A percentile compares a stretch with the other conserved stretches of the same genome.
Evolutionary conservation across 1,284 basidiomycete genomes (phyloP).

Genomic region (Ganoderma sinense): DNA sequence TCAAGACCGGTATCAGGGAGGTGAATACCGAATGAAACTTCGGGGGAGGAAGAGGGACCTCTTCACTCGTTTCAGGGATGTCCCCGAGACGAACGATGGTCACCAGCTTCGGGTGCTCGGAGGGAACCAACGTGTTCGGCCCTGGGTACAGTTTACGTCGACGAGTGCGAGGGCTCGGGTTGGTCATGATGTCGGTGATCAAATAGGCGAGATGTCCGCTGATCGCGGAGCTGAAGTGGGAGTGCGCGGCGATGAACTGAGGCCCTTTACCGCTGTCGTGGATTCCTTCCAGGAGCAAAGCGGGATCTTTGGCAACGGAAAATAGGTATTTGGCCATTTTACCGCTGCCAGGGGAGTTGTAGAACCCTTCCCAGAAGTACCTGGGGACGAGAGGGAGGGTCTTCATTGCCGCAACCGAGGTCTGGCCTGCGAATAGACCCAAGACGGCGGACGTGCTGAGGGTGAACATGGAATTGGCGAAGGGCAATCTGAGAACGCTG

Average conservation of each 20-base stretch:
- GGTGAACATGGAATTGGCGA: no score
- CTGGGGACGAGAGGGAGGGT: conserved; percentile 24
- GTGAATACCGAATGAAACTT: neutral
- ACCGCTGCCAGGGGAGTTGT: conserved; percentile 29
- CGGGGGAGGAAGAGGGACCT: conserved; percentile 21
- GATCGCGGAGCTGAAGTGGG: conserved; percentile 19
- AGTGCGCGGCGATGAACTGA: conserved; percentile 26
- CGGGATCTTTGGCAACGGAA: no score
- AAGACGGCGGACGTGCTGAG: conserved; percentile 29
- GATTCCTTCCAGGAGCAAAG: no score
- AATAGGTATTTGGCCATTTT: conserved; percentile 31
- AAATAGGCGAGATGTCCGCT: conserved; percentile 27
- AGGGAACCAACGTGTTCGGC: no score
- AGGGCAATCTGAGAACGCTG: no score
- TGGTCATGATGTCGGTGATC: conserved; percentile 16
- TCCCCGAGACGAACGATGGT: no score
- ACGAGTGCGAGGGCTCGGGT: no score
- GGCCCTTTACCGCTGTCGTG: conserved; percentile 23
- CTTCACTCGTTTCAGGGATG: no score
- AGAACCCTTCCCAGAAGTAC: conserved; percentile 29
- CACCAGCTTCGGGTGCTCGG: no score
- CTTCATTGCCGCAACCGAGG: conserved; percentile 27
- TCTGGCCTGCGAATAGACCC: conserved; percentile 29
- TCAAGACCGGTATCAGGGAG: conserved; percentile 21
- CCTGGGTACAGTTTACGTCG: no score